phyloP scores from a whole-genome alignment of 371 early-diverging fungal species.

The Rhizopus delemar region DNA sequence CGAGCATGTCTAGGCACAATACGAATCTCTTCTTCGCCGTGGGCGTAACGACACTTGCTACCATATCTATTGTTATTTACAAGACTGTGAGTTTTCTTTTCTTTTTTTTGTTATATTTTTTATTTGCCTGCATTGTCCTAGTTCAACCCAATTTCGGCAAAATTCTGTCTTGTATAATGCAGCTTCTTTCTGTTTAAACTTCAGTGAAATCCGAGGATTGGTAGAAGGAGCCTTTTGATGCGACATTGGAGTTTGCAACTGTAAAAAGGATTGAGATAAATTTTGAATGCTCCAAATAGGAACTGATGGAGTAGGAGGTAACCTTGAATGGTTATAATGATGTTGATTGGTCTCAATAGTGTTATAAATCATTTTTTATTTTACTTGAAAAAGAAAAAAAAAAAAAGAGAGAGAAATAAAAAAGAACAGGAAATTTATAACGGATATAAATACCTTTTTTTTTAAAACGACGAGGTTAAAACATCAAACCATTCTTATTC shows the following conservation, averaged over 20 bases:
- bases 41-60: conserved; percentile 96
- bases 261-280: not conserved
- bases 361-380: not conserved
- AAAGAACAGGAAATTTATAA: not conserved
- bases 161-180: conserved; percentile 95
- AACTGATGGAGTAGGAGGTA: not conserved
- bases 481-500: not conserved
- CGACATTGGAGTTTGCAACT: not conserved
- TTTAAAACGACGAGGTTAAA: not conserved
- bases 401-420: not conserved
- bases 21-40: conserved; percentile 82
- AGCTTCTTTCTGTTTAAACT: conserved; percentile 49
- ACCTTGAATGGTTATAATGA: not conserved
- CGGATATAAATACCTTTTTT: not conserved
- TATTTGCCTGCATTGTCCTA: conserved; percentile 78
- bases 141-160: conserved; percentile 88
- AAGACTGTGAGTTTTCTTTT: not conserved
- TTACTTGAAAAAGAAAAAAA: no score
- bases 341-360: not conserved
- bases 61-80: conserved; percentile 65
- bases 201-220: conserved; percentile 1
- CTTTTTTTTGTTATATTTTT: not conserved
- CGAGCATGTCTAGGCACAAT: conserved; percentile 85
- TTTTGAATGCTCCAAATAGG: not conserved
- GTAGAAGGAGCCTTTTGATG: not conserved